Evolutionary conservation across 768 basidiomycete species (phyloP).

Genomic region (Tulasnella calospora): DNA sequence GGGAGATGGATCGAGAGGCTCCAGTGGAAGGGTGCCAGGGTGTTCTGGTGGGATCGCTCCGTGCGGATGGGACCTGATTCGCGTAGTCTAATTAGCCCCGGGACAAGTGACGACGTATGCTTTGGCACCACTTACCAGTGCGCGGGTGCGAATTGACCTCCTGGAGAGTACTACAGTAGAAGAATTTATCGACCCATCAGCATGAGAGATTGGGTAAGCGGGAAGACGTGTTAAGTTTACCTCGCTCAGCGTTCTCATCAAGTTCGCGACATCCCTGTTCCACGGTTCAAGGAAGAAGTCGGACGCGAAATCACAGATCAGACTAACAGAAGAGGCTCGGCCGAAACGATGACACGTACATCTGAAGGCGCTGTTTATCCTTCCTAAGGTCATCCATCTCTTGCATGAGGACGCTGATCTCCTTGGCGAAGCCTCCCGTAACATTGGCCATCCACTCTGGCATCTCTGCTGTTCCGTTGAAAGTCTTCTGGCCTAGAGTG

Average conservation of each 20-base stretch:
- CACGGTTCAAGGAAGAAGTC: background rate
- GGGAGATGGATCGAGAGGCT: background rate
- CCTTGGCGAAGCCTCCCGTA: background rate
- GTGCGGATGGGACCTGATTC: background rate
- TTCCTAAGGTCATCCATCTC: conserved; percentile 8
- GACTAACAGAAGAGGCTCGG: background rate
- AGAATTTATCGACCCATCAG: background rate
- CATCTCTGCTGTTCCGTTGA: conserved; percentile 4
- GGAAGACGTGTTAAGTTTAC: background rate
- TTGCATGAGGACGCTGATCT: conserved; percentile 12
- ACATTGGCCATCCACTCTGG: conserved; percentile 8
- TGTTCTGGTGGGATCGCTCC: background rate
- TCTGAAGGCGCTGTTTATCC: conserved; percentile 6
- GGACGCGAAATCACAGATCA: background rate
- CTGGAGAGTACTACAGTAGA: background rate
- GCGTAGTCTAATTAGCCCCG: background rate
- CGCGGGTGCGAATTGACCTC: conserved; percentile 6
- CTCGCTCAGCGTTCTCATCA: conserved; percentile 13
- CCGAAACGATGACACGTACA: background rate
- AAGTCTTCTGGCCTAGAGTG: background rate
- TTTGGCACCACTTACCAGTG: background rate
- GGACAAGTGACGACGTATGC: background rate
- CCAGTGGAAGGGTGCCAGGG: background rate
- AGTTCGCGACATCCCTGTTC: conserved; percentile 3
- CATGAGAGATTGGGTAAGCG: background rate